Evolutionary conservation across 345 rosid genomes (phyloP), one percentile per base, ranked within the genome.

Genomic region (Cardamine resedifolia): DNA sequence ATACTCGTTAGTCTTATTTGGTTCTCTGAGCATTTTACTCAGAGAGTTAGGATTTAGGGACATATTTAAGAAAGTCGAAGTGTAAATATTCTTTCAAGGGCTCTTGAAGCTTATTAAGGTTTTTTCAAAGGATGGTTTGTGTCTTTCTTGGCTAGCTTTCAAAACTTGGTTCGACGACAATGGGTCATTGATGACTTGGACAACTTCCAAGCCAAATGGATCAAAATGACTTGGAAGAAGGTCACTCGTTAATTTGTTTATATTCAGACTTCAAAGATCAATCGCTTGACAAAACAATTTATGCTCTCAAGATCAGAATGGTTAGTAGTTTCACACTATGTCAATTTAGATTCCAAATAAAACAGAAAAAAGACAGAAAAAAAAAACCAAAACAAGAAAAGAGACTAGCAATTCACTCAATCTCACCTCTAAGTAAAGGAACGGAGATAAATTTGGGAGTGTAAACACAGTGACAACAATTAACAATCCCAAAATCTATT

Each of bases 131-230:
- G 94, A 95, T 77, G 97, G 98, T 28, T 6, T 44, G 87, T 95
- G 84, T 90, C 99, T 70, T 95, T 95, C 81, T 76, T 88, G 77
- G 89, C 92, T 72, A 95, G 79, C 60, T 85, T 81, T 86, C 96
- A 92, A 81, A 95, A 88, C 83, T 83, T 95, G 75, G 88, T 87
- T 55, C 84, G 97, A 14, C 81, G 96, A 45, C 99, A 98, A 18
- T 95, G 98, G 98, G 99, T 92, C 53, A 83, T 92, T 58, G 99
- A 95, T 85, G 97, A 95, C 75, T 81, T 95, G 69, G 96, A 92
- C 10, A 73, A 72, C 64, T 95, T 95, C 73, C 86, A 85, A 83
- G 78, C 68, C 63, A 88, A 76, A 71, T 95, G 98, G 97, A 72
- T 74, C 83, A 86, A 83, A 81, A 90, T 86, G 79, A 78, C 82